Evolutionary conservation across 345 rosid genomes (phyloP), one percentile per base, ranked within the genome.

Genomic region (Reutealis trisperma): DNA sequence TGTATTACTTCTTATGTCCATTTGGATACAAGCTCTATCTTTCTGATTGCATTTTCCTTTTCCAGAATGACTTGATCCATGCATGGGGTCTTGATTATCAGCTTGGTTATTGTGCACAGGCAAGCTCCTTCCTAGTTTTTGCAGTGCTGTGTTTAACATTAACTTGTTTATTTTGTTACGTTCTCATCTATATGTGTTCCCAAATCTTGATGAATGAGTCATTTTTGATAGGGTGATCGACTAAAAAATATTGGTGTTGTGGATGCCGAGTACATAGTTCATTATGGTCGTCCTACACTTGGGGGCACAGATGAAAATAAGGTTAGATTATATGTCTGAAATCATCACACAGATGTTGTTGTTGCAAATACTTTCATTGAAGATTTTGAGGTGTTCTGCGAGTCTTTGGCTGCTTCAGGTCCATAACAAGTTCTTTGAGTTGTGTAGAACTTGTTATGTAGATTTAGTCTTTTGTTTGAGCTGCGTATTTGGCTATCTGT

Each of bases 31-130:
- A 12, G 1, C 16, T 21, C 24, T 49, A 34, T 54, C 11, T 54
- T 62, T 30, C 72, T 74, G 45, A 21, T 57, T 52, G 19, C 1
- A 14, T 24, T 49, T 32, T 59, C 34, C 8, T 49, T 22, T 58
- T 55, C 30, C 84, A 91, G 93, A 89, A 89, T 74, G 94, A 91
- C 75, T 83, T 91, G 82, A 88, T 89, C 71, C 90, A 89, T 82
- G 93, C 94, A 47, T 89, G 94, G 94, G 94, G 93, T 44, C 85
- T 91, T 27, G 94, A 91, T 74, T 85, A 78, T 54, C 91, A 79
- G 75, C 91, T 91, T 15, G 93, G 94, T 55, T 91, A 89, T 69
- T 91, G 94, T 74, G 90, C 88, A 67, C 87, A 88, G 90, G 94
- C 71, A 82, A 87, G 89, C 80, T 77, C 25, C 75, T 60, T 42